Evolutionary conservation across 1,284 basidiomycete species (phyloP).

Genomic region (Malassezia equina): DNA sequence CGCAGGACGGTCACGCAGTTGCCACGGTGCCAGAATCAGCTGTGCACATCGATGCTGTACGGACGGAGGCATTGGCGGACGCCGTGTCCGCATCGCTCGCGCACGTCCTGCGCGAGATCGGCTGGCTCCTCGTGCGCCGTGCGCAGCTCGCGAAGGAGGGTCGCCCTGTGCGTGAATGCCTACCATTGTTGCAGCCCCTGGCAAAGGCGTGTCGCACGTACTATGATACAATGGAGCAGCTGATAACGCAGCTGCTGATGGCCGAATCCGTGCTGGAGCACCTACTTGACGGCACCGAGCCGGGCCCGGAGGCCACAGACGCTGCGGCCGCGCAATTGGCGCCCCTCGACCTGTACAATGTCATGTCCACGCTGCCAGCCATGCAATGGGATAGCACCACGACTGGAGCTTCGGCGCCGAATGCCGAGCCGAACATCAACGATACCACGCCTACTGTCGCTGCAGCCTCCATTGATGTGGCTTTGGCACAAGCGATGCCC

Average conservation of each 20-base stretch:
- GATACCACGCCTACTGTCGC: background rate
- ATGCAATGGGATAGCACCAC: background rate
- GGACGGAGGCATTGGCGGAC: background rate
- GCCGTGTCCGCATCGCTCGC: background rate
- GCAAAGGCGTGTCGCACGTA: conserved; percentile 2
- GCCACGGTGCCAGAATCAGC: background rate
- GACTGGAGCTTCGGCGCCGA: background rate
- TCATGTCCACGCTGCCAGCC: conserved; percentile 9
- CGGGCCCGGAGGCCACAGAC: background rate
- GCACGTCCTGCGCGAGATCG: conserved; percentile 11
- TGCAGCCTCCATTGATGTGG: background rate
- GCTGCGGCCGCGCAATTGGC: background rate
- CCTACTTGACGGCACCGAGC: background rate
- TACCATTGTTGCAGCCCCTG: conserved; percentile 1
- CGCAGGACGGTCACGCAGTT: background rate
- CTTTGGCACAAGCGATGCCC: background rate
- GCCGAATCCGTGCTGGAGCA: conserved; percentile 9
- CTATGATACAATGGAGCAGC: background rate
- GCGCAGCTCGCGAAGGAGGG: conserved; percentile 8
- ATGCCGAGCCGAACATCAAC: background rate
- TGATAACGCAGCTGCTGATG: conserved; percentile 10
- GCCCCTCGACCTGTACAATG: conserved; percentile 8
- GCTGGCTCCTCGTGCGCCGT: conserved; percentile 12
- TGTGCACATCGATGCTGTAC: background rate
- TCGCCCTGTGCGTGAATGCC: background rate